Percentiles rank a stretch among this genome's conserved stretches.
These are phyloP conservation scores for Carpinus fangiana DNA, from an alignment of 306 rosid species.

Conservation along the genomic window DNA sequence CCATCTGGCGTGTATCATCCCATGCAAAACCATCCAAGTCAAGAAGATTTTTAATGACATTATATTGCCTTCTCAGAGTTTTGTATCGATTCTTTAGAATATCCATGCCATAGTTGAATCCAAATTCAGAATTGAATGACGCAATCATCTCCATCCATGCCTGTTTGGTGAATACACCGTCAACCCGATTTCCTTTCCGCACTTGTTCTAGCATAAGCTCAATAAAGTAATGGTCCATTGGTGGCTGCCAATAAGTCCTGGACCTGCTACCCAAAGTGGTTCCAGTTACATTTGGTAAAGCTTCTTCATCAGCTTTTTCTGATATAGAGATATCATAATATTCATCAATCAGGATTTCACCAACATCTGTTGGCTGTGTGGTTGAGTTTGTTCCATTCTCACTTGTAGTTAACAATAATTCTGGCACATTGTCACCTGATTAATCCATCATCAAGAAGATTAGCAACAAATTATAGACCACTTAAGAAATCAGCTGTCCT, in stretches of 20 bases:
- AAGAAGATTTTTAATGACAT: constrained; percentile 58
- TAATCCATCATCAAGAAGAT: constrained; percentile 29
- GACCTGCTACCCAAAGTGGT: constrained; percentile 37
- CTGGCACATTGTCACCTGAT: constrained; percentile 39
- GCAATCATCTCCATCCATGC: constrained; percentile 81
- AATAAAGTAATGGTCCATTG: constrained; percentile 71
- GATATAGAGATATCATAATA: constrained; percentile 41
- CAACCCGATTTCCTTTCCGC: constrained; percentile 56
- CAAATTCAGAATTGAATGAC: constrained; percentile 65
- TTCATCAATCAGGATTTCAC: constrained; percentile 46
- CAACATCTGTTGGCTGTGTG: constrained; percentile 28
- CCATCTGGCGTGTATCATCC: constrained; percentile 80
- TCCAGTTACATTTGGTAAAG: constrained; percentile 27
- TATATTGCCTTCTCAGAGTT: constrained; percentile 68
- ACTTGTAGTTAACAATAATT: constrained; percentile 38
- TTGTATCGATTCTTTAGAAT: constrained; percentile 74
- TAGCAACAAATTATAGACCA: constrained; percentile 19
- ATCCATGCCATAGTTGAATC: constrained; percentile 63
- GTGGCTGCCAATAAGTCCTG: constrained; percentile 76
- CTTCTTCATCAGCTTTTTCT: constrained; percentile 38
- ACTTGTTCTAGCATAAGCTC: constrained; percentile 67
- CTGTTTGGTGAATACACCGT: constrained; percentile 68
- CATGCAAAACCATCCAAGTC: constrained; percentile 71
- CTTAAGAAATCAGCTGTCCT: constrained; percentile 27
- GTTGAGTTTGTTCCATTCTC: constrained; percentile 33